Percentiles rank a stretch among this genome's conserved stretches.
These are phyloP conservation scores for Pulveroboletus sp. DNA, from an alignment of 1,284 basidiomycete species.

Conservation along the genomic window DNA sequence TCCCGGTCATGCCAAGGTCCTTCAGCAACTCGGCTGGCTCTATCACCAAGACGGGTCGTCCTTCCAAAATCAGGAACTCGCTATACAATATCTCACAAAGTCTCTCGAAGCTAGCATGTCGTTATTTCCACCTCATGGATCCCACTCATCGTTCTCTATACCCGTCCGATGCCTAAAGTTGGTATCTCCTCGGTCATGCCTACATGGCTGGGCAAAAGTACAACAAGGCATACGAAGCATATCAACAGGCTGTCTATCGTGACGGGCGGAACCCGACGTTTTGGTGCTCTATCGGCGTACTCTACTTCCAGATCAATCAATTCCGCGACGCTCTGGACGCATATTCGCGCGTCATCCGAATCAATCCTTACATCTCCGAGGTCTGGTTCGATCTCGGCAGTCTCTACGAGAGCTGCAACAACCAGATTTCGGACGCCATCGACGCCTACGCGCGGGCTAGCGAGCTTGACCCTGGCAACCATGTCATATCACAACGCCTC, in stretches of 20 bases:
- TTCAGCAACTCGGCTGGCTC: conserved; percentile 97
- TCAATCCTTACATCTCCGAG: conserved; percentile 98
- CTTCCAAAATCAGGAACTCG: conserved; percentile 94
- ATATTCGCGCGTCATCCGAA: conserved; percentile 96
- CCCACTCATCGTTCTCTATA: conserved; percentile 45
- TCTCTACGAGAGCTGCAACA: conserved; percentile 98
- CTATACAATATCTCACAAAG: conserved; percentile 92
- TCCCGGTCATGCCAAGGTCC: conserved; percentile 92
- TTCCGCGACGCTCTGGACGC: conserved; percentile 97
- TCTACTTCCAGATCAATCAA: conserved; percentile 99
- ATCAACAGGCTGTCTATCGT: conserved; percentile 98
- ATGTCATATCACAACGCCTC: conserved; percentile 75
- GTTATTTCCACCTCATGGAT: background rate
- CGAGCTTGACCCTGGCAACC: conserved; percentile 84
- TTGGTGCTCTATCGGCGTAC: conserved; percentile 99
- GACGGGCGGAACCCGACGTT: conserved; percentile 98
- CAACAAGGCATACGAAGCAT: conserved; percentile 99
- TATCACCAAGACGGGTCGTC: conserved; percentile 93
- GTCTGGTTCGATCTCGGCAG: conserved; percentile 99
- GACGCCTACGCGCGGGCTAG: conserved; percentile 94
- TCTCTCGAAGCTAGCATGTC: conserved; percentile 84
- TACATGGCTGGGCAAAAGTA: conserved; percentile 99
- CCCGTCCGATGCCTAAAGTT: conserved; percentile 94
- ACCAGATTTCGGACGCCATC: conserved; percentile 97
- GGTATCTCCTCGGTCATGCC: conserved; percentile 96